phyloP scores from a whole-genome alignment of 257 asterid genomes.

The Solanum habrochaites region DNA sequence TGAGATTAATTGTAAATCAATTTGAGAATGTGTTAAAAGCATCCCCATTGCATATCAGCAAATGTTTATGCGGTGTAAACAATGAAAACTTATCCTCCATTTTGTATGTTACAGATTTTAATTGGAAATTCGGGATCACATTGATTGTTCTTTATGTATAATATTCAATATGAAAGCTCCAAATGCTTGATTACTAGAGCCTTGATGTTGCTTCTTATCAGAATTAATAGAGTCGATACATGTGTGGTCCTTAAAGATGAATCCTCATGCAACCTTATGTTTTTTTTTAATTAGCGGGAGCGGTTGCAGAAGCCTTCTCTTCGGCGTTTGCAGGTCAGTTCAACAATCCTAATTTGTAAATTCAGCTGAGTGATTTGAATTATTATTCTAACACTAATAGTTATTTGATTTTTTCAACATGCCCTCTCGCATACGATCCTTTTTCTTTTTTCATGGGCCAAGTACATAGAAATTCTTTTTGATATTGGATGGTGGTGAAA shows the following conservation, averaged over 20 bases:
- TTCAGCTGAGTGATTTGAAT: background rate
- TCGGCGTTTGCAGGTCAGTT: conserved; percentile 89
- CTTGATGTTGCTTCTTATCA: background rate
- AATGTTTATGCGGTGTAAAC: background rate
- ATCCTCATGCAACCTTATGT: background rate
- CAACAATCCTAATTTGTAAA: background rate
- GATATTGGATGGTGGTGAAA: background rate
- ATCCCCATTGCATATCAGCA: background rate
- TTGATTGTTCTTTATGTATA: background rate
- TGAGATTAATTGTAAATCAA: background rate
- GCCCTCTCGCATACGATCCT: background rate
- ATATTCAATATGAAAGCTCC: background rate
- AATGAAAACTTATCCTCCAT: background rate
- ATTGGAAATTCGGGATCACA: background rate
- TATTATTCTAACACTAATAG: background rate
- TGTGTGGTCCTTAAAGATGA: background rate
- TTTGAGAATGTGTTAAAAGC: background rate
- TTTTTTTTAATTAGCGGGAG: conserved; percentile 54
- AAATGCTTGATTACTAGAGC: background rate
- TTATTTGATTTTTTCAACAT: background rate
- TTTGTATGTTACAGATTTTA: background rate
- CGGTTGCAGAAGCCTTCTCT: conserved; percentile 91
- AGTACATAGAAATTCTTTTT: background rate
- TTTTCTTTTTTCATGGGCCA: background rate
- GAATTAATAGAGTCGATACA: background rate